These are phyloP conservation scores for Botrytis galanthina DNA, from an alignment of 2,329 filamentous ascomycete species.

Conservation along the genomic window DNA sequence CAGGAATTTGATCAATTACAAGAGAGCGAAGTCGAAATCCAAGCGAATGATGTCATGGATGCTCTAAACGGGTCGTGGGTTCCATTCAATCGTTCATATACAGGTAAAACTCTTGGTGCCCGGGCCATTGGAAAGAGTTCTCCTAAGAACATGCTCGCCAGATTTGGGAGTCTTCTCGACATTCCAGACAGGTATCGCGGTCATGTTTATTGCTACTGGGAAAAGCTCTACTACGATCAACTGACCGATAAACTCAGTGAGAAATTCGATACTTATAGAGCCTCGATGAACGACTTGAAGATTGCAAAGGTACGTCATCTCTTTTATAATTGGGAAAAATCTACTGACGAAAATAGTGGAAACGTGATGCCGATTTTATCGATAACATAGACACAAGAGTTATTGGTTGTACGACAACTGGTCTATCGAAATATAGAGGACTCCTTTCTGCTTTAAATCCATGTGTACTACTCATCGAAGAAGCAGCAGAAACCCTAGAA, in stretches of 20 bases:
- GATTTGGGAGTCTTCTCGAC: slow-evolving; percentile 31
- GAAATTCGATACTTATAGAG: slow-evolving; percentile 29
- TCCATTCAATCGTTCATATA: slow-evolving; percentile 30
- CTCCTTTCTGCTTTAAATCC: slow-evolving; percentile 60
- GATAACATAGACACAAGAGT: slow-evolving; percentile 59
- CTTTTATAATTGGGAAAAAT: too few relatives aligned
- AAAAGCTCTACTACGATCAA: slow-evolving; percentile 30
- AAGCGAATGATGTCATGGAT: slow-evolving; percentile 28
- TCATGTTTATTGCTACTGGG: slow-evolving; percentile 36
- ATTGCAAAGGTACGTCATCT: slow-evolving; percentile 29
- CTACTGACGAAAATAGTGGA: slow-evolving; percentile 9
- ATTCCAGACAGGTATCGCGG: slow-evolving; percentile 34
- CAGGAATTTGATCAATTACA: slow-evolving; percentile 34
- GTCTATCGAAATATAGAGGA: slow-evolving; percentile 65
- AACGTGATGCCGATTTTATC: slow-evolving; percentile 40
- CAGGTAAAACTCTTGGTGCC: slow-evolving; percentile 26
- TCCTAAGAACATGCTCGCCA: slow-evolving; percentile 27
- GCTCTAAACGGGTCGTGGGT: slow-evolving; percentile 32
- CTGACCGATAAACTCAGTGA: slow-evolving; percentile 26
- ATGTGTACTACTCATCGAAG: slow-evolving; percentile 63
- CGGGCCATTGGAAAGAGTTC: slow-evolving; percentile 22
- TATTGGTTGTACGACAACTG: slow-evolving; percentile 58
- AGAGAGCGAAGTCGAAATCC: slow-evolving; percentile 28
- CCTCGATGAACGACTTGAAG: slow-evolving; percentile 23
- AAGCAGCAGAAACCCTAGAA: slow-evolving; percentile 61